Conservation (phyloP, 345 rosid genomes). For the Heritiera littoralis region DNA sequence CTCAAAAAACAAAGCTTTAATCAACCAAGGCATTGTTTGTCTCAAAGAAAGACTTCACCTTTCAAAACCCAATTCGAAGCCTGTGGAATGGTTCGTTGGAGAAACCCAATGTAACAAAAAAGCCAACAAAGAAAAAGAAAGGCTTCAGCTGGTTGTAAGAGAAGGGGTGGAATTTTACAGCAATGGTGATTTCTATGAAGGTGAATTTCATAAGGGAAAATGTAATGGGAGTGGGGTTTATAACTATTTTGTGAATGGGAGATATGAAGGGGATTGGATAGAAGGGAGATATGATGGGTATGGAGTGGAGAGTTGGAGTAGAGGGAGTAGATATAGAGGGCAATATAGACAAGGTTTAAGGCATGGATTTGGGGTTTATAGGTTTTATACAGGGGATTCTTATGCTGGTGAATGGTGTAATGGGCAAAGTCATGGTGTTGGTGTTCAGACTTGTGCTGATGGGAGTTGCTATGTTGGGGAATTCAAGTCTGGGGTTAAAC, state of each 20-base stretch:
- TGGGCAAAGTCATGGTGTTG: conserved; percentile 94
- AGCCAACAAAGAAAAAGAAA: conserved; percentile 22
- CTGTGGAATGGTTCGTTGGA: conserved; percentile 87
- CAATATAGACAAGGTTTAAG: conserved; percentile 78
- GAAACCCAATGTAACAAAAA: conserved; percentile 21
- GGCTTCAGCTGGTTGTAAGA: conserved; percentile 34
- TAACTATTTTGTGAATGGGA: conserved; percentile 67
- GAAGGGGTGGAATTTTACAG: conserved; percentile 85
- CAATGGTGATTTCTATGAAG: conserved; percentile 92
- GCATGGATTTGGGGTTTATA: conserved; percentile 78
- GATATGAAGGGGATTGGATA: conserved; percentile 95
- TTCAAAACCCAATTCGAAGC: conserved; percentile 47
- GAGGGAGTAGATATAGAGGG: conserved; percentile 91
- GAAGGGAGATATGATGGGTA: conserved; percentile 88
- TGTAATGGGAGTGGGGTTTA: conserved; percentile 96
- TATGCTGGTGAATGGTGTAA: conserved; percentile 90
- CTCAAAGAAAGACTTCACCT: conserved; percentile 49
- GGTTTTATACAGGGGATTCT: conserved; percentile 89
- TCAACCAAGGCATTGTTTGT: conserved; percentile 47
- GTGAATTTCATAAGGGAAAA: conserved; percentile 79
- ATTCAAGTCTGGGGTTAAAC: conserved; percentile 88
- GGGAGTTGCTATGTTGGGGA: conserved; percentile 82
- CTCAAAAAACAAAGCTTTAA: conserved; percentile 61
- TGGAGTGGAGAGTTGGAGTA: conserved; percentile 92
- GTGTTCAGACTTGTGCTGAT: conserved; percentile 83